Base-by-base conservation (phyloP, 345 rosid genomes). In the Syzygium grande region DNA sequence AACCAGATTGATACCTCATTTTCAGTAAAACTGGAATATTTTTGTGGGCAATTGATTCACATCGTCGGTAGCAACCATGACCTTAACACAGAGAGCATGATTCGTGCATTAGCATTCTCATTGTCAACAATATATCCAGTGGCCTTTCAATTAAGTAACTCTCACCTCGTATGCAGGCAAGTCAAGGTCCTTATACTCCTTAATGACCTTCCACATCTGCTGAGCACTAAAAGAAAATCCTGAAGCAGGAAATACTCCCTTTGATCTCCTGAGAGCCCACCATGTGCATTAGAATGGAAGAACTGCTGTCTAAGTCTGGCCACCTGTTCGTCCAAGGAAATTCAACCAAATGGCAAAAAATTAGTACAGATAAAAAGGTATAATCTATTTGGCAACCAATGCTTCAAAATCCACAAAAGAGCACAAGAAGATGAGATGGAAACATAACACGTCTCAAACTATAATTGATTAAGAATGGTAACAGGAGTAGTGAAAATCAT, bases 1-100 rank as follows among this genome's bases (percentile, higher is more conserved):
- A 30, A 51, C 86, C 51, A 73, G 55, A 89, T 85, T 19, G 0
- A 51, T 88, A 96, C 99, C 99, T 92, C 91, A 89, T 94, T 94
- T 86, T 86, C 87, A 51, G 91, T 88, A 89, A 97, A 93, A 87
- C 52, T 46, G 46, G 22, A 90, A 85, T 90, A 92, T 92, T 93
- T 88, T 95, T 96, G 56, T 91, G 80, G 23, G 98, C 97, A 90
- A 97, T 97, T 93, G 95, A 97, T 90, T 96, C 98, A 91, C 99
- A 97, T n/a, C 99, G 96, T 89, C 95, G 43, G 97, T 95, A 87
- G 99, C 97, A 89, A 95, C 99, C 99, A 96, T 95, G 88, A 97
- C 96, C 98, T 96, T 79, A 87, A 84, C 90, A 85, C 51, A 68
- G 86, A 89, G 54, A 55, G 85, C 79, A 58, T 77, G 30, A 80